Conservation (phyloP, 208 protist genomes). For the Acanthamoeba sp. region DNA sequence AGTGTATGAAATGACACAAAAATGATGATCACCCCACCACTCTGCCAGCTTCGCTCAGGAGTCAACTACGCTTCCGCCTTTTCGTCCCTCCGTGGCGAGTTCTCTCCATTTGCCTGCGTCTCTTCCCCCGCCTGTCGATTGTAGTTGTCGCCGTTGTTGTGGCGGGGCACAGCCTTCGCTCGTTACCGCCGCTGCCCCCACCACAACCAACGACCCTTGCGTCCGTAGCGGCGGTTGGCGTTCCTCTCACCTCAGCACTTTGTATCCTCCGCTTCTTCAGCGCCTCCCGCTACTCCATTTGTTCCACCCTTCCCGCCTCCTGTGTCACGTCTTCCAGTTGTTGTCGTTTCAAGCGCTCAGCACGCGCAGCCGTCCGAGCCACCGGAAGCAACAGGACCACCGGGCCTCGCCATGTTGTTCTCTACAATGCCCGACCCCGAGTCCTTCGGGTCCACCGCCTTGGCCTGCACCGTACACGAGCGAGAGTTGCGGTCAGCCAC, state of each 20-base stretch:
- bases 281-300: neutral
- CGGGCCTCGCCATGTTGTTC: constrained; percentile 54
- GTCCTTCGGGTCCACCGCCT: constrained; percentile 57
- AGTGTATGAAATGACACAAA: neutral
- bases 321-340: neutral
- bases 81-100: neutral
- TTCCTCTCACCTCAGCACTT: too few relatives aligned
- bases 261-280: neutral
- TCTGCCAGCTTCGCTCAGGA: neutral
- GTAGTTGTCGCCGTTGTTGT: too few relatives aligned
- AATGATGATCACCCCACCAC: neutral
- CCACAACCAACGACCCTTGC: too few relatives aligned
- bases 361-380: constrained; percentile 37
- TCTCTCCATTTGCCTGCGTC: neutral
- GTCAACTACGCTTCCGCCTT: neutral
- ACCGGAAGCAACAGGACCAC: neutral
- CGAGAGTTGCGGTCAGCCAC: neutral
- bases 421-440: constrained; percentile 63
- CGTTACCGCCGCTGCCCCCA: too few relatives aligned
- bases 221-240: too few relatives aligned
- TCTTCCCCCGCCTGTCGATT: too few relatives aligned
- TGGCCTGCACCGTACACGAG: neutral
- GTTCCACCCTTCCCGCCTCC: neutral
- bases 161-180: too few relatives aligned
- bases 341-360: neutral